A percentile compares a stretch with the other conserved stretches of the same genome.
phyloP scores from a whole-genome alignment of 306 rosid genomes.

The Ammopiptanthus mongolicus region DNA sequence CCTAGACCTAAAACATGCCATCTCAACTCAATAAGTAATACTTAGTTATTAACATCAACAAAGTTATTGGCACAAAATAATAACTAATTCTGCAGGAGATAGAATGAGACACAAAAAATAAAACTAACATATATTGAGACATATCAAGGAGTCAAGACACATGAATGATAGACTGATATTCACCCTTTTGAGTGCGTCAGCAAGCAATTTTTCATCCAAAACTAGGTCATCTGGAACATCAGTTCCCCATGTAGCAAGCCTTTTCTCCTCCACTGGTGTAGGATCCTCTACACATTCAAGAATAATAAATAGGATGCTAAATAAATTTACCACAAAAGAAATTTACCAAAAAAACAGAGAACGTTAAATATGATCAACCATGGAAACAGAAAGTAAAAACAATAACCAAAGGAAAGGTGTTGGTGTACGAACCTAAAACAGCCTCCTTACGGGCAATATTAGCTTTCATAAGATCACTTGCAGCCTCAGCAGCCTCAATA shows the following conservation, averaged over 20 bases:
- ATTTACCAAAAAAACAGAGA: too few species aligned
- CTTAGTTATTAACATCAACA: background rate
- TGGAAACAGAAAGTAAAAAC: background rate
- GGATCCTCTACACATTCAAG: background rate
- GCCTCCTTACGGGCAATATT: conserved; percentile 63
- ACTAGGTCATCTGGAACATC: conserved; percentile 28
- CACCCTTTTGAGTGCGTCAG: conserved; percentile 30
- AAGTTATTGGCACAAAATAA: background rate
- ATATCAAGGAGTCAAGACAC: background rate
- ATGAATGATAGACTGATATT: background rate
- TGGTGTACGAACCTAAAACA: conserved; percentile 25
- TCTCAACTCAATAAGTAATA: background rate
- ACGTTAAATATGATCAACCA: too few species aligned
- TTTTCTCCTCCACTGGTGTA: conserved; percentile 19
- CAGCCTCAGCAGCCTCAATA: conserved; percentile 52
- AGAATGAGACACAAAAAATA: background rate
- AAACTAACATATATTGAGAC: background rate
- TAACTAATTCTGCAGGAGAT: background rate
- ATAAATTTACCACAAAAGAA: too few species aligned
- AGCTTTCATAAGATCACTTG: conserved; percentile 59
- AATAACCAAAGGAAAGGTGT: background rate
- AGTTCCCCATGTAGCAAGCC: conserved; percentile 30
- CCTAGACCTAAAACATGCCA: background rate
- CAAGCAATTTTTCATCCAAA: conserved; percentile 23
- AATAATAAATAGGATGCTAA: background rate